Evolutionary conservation across 2,329 filamentous ascomycete species (phyloP).

Genomic region (Ciborinia camelliae): DNA sequence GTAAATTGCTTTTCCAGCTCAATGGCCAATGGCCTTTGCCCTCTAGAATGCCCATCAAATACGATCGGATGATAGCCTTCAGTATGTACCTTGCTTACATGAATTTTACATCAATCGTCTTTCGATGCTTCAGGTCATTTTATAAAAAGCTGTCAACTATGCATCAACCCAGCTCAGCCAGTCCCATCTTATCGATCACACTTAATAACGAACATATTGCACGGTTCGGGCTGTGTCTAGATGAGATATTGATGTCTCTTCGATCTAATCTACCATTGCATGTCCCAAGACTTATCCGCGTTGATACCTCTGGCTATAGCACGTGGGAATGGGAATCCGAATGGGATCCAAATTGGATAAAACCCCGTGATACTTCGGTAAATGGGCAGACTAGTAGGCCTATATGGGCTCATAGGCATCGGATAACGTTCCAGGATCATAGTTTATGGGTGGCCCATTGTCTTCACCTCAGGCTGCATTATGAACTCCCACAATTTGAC

Average conservation of each 20-base stretch:
- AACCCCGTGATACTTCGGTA: too few species aligned
- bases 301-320: neutral
- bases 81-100: neutral
- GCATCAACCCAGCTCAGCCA: too few species aligned
- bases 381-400: too few species aligned
- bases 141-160: neutral
- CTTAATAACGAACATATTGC: neutral
- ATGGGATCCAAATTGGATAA: neutral
- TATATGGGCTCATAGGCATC: too few species aligned
- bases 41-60: rapidly evolving
- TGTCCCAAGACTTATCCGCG: too few species aligned
- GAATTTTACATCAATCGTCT: neutral
- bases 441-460: neutral
- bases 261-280: neutral
- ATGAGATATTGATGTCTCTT: rapidly evolving
- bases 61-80: too few species aligned
- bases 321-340: conserved; percentile 1
- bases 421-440: neutral
- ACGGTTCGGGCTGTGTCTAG: neutral
- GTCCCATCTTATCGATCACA: neutral
- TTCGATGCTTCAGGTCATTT: neutral
- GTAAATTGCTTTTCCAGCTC: neutral
- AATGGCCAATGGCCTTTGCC: neutral
- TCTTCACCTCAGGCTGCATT: neutral
- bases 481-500: neutral